Percentiles rank a stretch among this genome's conserved stretches.
These are phyloP conservation scores for Ustilago nuda DNA, from an alignment of 1,284 basidiomycete species.

Conservation along the genomic window DNA sequence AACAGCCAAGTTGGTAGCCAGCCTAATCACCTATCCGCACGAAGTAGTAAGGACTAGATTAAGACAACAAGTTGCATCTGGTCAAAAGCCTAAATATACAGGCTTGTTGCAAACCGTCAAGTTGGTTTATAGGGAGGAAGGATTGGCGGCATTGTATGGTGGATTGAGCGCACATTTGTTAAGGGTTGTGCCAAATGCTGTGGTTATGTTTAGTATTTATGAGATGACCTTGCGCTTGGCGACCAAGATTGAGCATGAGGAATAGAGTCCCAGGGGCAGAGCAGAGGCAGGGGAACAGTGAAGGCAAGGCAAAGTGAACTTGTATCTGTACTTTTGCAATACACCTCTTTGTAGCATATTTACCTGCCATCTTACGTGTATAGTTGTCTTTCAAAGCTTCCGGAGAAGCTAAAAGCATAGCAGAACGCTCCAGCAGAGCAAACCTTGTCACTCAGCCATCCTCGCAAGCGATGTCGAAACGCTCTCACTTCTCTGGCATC, in stretches of 20 bases:
- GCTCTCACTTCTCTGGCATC: no score
- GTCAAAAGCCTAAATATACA: conserved; percentile 77
- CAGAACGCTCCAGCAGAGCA: no score
- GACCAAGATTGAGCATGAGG: conserved; percentile 16
- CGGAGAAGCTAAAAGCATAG: no score
- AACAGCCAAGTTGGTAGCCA: conserved; percentile 82
- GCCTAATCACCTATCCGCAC: conserved; percentile 66
- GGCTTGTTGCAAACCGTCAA: conserved; percentile 86
- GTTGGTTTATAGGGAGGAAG: conserved; percentile 90
- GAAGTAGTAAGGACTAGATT: conserved; percentile 84
- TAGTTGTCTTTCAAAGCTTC: no score
- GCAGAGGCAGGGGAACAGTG: no score
- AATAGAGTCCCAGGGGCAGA: not conserved
- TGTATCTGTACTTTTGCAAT: not conserved
- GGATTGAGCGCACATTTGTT: conserved; percentile 94
- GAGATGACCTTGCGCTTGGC: conserved; percentile 67
- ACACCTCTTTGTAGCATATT: no score
- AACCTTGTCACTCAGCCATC: no score
- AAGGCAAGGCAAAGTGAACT: not conserved
- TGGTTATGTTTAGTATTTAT: conserved; percentile 86
- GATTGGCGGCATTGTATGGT: conserved; percentile 84
- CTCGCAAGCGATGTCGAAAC: no score
- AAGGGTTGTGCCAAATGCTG: conserved; percentile 95
- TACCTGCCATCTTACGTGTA: no score
- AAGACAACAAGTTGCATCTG: conserved; percentile 79